Conservation (phyloP, 176 grass and related monocot species). For the Oryza punctata region DNA sequence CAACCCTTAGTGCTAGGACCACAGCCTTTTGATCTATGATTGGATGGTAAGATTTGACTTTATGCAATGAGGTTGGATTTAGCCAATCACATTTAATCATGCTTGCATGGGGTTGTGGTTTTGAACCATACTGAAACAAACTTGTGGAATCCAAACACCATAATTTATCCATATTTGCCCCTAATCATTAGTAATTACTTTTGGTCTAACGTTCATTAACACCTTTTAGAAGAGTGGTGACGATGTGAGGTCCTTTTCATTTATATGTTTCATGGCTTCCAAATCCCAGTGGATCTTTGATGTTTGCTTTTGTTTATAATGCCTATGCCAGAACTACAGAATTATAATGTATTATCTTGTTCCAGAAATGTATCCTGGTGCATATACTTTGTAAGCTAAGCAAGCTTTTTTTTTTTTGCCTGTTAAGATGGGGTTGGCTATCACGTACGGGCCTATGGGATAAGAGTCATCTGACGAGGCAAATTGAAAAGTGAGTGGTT, state of each 20-base stretch:
- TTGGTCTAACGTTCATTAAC: background rate
- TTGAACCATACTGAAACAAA: background rate
- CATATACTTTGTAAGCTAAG: slow-evolving; percentile 33
- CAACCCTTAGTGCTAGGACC: no score
- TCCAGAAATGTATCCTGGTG: slow-evolving; percentile 10
- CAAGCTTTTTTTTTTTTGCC: slow-evolving; percentile 17
- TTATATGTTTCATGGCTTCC: slow-evolving; percentile 4
- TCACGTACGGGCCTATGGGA: slow-evolving; percentile 96
- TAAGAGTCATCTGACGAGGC: slow-evolving; percentile 92
- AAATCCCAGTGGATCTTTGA: background rate
- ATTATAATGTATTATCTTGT: background rate
- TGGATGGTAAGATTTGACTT: background rate
- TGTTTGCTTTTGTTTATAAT: slow-evolving; percentile 28
- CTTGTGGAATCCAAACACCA: background rate
- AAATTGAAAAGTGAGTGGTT: slow-evolving; percentile 88
- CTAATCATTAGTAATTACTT: no score
- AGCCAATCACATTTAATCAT: no score
- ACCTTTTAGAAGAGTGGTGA: background rate
- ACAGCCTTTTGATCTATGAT: background rate
- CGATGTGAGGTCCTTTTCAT: background rate
- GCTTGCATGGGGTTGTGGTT: no score
- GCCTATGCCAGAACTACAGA: background rate
- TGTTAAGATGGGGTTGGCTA: slow-evolving; percentile 92
- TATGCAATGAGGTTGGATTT: no score
- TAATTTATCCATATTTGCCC: background rate